Conservation (phyloP, 306 rosid species). For the Oxytropis ochrocephala region DNA sequence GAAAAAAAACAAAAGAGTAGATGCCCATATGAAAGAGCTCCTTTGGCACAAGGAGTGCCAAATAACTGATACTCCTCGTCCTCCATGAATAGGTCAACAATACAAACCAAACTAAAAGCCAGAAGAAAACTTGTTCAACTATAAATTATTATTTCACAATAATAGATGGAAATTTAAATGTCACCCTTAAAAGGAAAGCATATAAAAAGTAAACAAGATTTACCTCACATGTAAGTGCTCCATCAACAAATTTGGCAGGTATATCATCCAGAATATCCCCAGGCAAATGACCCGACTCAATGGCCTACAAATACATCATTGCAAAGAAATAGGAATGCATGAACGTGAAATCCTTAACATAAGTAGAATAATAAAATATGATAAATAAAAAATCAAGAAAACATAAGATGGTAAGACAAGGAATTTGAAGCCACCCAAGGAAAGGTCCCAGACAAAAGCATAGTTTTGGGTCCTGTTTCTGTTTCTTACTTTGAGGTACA, state of each 20-base stretch:
- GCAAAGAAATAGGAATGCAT: constrained; percentile 19
- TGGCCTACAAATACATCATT: constrained; percentile 58
- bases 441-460: constrained; percentile 16
- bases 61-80: neutral
- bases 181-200: constrained; percentile 15
- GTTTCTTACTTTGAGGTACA: constrained; percentile 16
- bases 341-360: neutral
- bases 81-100: neutral
- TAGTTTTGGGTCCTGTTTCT: neutral
- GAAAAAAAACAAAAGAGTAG: neutral
- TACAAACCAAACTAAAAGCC: neutral
- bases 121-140: neutral
- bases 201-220: constrained; percentile 25
- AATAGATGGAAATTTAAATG: neutral
- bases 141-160: neutral
- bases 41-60: neutral
- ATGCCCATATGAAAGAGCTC: constrained; percentile 1
- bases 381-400: neutral
- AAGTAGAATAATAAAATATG: constrained; percentile 1
- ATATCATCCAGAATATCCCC: constrained; percentile 90
- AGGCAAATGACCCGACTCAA: constrained; percentile 95
- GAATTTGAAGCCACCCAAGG: neutral
- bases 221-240: constrained; percentile 89
- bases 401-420: constrained; percentile 3
- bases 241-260: constrained; percentile 86